Evolutionary conservation across 176 grass and related monocot genomes (phyloP), one percentile per base, ranked within the genome.

Genomic region (Cymbopogon citratus): DNA sequence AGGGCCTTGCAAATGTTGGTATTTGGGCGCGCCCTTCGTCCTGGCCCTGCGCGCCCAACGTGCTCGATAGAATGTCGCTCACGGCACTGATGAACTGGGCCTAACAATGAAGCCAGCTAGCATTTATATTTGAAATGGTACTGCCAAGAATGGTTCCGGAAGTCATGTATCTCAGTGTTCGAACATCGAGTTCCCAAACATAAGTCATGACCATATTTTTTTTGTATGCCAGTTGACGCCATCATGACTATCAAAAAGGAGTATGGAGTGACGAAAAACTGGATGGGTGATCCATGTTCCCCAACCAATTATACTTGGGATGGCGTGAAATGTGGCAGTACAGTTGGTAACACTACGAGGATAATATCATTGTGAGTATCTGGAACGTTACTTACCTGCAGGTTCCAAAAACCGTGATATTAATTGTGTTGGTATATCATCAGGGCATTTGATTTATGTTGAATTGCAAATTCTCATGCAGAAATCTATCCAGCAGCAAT

Each of bases 281-380:
- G 78, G 78, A 80, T 78, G 70, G 85, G 81, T 1, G 81, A 91
- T 63, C 89, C 85, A 39, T 91, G 89, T 75, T 85, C 46, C 9
- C 89, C 85, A 16, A 1, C 2, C 9, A 54, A 15, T 16, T 84
- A 65, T 81, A 16, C 64, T 38, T 91, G 85, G 85, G 70, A 77
- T 14, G 89, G 85, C 3, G 62, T 91, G 56, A 78, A 76, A 26
- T 91, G 89, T 19, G 68, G 26, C 27, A 84, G 36, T 33, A 11
- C 9, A 8, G 13, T 24, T 6, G 67, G 61, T 72, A 56, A 26
- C 63, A 11, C 33, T 7, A 7, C 14, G 28, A 90, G 75, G 60
- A 76, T 91, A 35, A 87, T 31, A 60, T 45, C 69, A 24, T 0
- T 91, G 85, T 87, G 16, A 92, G 83, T 79, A 31, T 76, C 18